Conservation (phyloP, 768 basidiomycete genomes). For the Podaxis rugospora region DNA sequence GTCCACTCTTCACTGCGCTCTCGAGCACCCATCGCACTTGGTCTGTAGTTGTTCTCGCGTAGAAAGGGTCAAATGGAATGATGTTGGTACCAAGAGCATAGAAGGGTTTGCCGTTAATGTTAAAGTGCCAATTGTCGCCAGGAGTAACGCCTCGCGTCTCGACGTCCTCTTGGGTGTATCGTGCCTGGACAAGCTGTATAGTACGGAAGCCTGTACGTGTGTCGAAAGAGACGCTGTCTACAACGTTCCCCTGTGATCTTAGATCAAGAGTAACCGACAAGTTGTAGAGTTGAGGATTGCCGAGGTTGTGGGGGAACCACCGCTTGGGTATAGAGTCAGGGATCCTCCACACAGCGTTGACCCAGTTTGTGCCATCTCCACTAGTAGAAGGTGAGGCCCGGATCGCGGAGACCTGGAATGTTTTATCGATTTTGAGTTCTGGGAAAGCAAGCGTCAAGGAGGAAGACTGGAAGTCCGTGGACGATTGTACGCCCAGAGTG, state of each 20-base stretch:
- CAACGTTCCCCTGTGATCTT: conserved; percentile 6
- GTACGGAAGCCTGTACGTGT: conserved; percentile 57
- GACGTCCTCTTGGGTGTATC: conserved; percentile 42
- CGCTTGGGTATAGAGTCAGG: conserved; percentile 41
- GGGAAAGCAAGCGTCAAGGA: conserved; percentile 39
- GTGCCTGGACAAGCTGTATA: conserved; percentile 44
- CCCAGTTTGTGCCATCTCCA: conserved; percentile 27
- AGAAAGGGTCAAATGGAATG: conserved; percentile 61
- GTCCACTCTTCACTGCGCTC: conserved; percentile 49
- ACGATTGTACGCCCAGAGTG: conserved; percentile 44
- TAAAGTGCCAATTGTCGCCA: conserved; percentile 59
- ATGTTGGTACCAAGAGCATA: conserved; percentile 54
- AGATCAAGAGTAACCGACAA: conserved; percentile 37
- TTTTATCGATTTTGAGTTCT: conserved; percentile 31
- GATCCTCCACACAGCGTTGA: conserved; percentile 40
- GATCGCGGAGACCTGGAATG: conserved; percentile 31
- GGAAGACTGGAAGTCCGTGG: conserved; percentile 27
- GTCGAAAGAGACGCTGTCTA: conserved; percentile 29
- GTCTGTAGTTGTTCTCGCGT: conserved; percentile 44
- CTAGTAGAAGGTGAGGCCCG: conserved; percentile 20
- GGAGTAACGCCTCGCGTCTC: conserved; percentile 46
- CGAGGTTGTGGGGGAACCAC: conserved; percentile 56
- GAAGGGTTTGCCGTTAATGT: conserved; percentile 53
- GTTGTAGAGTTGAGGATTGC: conserved; percentile 51
- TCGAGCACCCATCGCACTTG: conserved; percentile 52